Evolutionary conservation across 1,284 basidiomycete species (phyloP).

Genomic region (Vanrija sp.): DNA sequence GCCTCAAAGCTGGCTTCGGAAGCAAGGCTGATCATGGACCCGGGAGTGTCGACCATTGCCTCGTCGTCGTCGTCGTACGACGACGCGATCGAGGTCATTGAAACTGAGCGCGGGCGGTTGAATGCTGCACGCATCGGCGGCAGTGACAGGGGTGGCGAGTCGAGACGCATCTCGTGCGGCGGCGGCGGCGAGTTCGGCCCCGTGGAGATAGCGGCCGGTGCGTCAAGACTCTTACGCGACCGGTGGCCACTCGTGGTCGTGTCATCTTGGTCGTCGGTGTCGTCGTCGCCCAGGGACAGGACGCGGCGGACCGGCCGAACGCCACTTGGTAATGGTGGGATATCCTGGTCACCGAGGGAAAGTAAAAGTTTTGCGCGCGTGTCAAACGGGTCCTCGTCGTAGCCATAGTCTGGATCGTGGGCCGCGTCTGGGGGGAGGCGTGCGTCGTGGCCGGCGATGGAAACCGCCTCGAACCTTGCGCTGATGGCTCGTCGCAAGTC

Average conservation of each 20-base stretch:
- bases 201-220: too few relatives aligned
- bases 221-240: neutral
- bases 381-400: constrained; percentile 22
- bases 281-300: too few relatives aligned
- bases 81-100: neutral
- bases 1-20: constrained; percentile 17
- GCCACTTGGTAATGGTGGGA: neutral
- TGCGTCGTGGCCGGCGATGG: constrained; percentile 2
- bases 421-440: constrained; percentile 1
- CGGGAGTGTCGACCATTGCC: constrained; percentile 4
- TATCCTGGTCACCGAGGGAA: neutral
- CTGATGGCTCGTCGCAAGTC: constrained; percentile 11
- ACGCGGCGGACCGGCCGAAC: too few relatives aligned
- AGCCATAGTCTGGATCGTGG: constrained; percentile 18
- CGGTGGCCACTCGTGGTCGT: neutral
- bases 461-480: constrained; percentile 10
- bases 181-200: neutral
- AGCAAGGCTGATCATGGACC: neutral
- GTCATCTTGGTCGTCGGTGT: neutral
- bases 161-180: neutral
- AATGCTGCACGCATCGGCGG: neutral
- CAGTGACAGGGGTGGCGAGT: neutral
- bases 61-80: neutral
- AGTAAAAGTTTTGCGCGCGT: constrained; percentile 9
- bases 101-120: neutral